Evolutionary conservation across 2,329 filamentous ascomycete species (phyloP), one percentile per base, ranked within the genome.

Genomic region (Ophidiomyces ophidiicola): DNA sequence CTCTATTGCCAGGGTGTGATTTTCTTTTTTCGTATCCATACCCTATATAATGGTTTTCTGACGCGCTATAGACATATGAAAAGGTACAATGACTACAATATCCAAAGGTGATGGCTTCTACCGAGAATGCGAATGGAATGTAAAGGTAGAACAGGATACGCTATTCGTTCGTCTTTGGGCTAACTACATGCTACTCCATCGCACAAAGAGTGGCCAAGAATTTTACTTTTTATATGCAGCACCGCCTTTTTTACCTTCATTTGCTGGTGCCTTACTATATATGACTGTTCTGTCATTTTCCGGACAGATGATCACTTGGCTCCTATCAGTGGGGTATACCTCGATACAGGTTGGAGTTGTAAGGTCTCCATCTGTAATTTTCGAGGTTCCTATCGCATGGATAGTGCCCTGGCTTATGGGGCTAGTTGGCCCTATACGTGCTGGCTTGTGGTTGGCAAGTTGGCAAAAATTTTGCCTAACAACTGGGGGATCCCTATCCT

Each of bases 391-490:
- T 11, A 69, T 69, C 7, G 74, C 71, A 2, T 63, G 70, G 48
- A 54, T 69, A 5, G 71, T 70, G 1, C 71, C 71, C 0, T 50
- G 60, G 11, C 57, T 69, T 3, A 69, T 74, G 52, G 55, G 56
- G 2, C 59, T 56, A 26, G 69, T 79, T 26, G 74, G 76, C 0
- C 60, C 69, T 1, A 63, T 82, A 5, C 64, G 82, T n/a, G 68
- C 71, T 0, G 82, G 80, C 0, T 64, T 85, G 2, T 86, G 82
- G 82, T 76, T 74, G 45, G 53, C 79, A 6, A 76, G 70, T 40
- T 82, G 76, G 72, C 79, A 85, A 52, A 62, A 79, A n/a, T 41
- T 63, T 2, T 76, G 69, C 47, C 59, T 78, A 3, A 62, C 61
- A 1, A 61, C 54, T 0, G 71, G 65, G 0, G 55, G 68, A 2